Base-by-base conservation (phyloP, 495 filamentous ascomycete genomes). In the Neurospora sp. region DNA sequence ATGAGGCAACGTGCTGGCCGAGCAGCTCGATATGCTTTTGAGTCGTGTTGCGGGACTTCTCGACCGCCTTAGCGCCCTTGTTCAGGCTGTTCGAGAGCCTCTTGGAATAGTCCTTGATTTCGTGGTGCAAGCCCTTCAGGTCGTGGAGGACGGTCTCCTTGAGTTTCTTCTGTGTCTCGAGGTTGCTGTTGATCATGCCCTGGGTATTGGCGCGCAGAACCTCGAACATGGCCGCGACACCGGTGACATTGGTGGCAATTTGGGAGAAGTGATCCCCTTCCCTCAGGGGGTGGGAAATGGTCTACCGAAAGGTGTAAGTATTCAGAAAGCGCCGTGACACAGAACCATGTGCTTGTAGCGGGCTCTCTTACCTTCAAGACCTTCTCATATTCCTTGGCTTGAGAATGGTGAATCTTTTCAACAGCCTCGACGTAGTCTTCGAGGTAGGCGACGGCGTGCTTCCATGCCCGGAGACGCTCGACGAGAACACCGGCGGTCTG, bases 11-110 rank as follows among this genome's bases (percentile, higher is more conserved):
- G 74, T 94, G 87, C 82, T 95, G 92, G 69, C 91, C 94, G 0
- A 98, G 88, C 38, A 97, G 89, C 81, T 99, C 95, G 71, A 99
- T 97, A 75, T 98, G 93, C 84, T 95, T 97, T 86, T 98, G 96
- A 2, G 95, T 98, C 12, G 83, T 79, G 74, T 89, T 88, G 70
- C 96, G 91, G 27, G 94, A 91, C 83, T 97, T 98, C 69, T 96
- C 92, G 38, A 98, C 94, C 22, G 91, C 89, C 82, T 98, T 99
- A 48, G 92, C 88, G 9, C 88, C 86, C 86, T 96, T 97, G 71
- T 88, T 88, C n/a, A 92, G 92, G n/a, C 94, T 93, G 61, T 89
- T 86, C 53, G 85, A 85, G 7, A 99, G 87, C 81, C 97, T 93
- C 85, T 98, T 98, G 42, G 87, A 85, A 84, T 97, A 97, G 80